Base-by-base conservation (phyloP, 306 rosid species). In the Psophocarpus tetragonolobus region DNA sequence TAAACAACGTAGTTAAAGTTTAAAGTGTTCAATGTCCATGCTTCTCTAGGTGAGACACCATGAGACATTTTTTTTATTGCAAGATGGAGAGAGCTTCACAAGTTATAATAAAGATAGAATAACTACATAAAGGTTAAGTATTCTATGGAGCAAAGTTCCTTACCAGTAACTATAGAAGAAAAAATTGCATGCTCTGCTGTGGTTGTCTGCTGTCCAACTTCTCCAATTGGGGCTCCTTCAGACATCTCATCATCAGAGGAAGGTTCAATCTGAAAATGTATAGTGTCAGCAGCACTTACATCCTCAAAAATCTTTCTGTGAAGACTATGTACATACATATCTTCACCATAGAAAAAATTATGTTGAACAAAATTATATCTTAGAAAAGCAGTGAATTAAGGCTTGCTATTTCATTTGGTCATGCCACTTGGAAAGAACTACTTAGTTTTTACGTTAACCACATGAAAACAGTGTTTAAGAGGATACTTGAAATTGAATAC, bases 401-500 rank as follows among this genome's bases (percentile, higher is more conserved):
- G 30, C 3, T 67, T 62, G 7, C 18, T 45, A 27, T 39, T 63
- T 38, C 64, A 63, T 39, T 29, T 13, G 42, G 13, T 42, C 72
- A 36, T 60, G 63, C 82, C 63, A 24, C 65, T 79, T 23, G 20
- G 45, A n/a, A n/a, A n/a, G n/a, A n/a, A n/a, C n/a, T n/a, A n/a
- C n/a, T n/a, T n/a, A n/a, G n/a, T n/a, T n/a, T n/a, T n/a, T n/a
- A n/a, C n/a, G n/a, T n/a, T n/a, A n/a, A n/a, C n/a, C n/a, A n/a
- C n/a, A n/a, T n/a, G n/a, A n/a, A n/a, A n/a, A n/a, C n/a, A n/a
- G n/a, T n/a, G n/a, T n/a, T n/a, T n/a, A n/a, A n/a, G n/a, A n/a
- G n/a, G n/a, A n/a, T n/a, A n/a, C n/a, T n/a, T n/a, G n/a, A n/a
- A n/a, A n/a, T n/a, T n/a, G n/a, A n/a, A n/a, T n/a, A n/a, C n/a